Evolutionary conservation across 257 asterid species (phyloP).

Genomic region (Przewalskia tangutica): DNA sequence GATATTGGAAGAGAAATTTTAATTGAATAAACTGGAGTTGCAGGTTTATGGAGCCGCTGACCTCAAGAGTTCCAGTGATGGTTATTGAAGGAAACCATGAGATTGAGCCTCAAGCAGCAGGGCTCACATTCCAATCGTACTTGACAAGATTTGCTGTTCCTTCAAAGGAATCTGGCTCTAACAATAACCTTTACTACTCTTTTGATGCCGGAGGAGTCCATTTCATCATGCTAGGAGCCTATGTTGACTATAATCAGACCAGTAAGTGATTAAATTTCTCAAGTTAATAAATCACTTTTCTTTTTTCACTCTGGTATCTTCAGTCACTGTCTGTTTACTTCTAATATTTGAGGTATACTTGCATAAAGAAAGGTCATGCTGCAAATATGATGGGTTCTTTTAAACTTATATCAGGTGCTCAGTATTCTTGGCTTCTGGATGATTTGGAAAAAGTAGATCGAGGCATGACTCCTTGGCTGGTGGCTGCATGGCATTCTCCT

Average conservation of each 20-base stretch:
- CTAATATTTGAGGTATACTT: not conserved
- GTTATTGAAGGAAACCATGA: conserved; percentile 92
- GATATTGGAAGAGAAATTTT: not conserved
- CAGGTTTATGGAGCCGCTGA: conserved; percentile 86
- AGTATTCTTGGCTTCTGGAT: conserved; percentile 62
- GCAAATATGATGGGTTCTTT: not conserved
- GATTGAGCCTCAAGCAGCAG: conserved; percentile 65
- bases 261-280: conserved; percentile 25
- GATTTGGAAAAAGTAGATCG: conserved; percentile 52
- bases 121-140: conserved; percentile 47
- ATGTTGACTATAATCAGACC: conserved; percentile 56
- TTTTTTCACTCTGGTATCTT: not conserved
- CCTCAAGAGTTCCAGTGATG: conserved; percentile 75
- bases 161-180: conserved; percentile 63
- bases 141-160: conserved; percentile 64
- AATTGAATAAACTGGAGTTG: not conserved
- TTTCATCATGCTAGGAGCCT: conserved; percentile 78
- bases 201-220: conserved; percentile 80
- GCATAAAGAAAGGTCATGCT: not conserved
- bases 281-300: not conserved
- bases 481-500: conserved; percentile 83
- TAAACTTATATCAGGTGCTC: conserved; percentile 35
- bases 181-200: conserved; percentile 61
- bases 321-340: not conserved
- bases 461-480: conserved; percentile 62